Percentiles rank a stretch among this genome's conserved stretches.
These are phyloP conservation scores for Skeletonema marinoi DNA, from an alignment of 108 stramenopile species.

Conservation along the genomic window DNA sequence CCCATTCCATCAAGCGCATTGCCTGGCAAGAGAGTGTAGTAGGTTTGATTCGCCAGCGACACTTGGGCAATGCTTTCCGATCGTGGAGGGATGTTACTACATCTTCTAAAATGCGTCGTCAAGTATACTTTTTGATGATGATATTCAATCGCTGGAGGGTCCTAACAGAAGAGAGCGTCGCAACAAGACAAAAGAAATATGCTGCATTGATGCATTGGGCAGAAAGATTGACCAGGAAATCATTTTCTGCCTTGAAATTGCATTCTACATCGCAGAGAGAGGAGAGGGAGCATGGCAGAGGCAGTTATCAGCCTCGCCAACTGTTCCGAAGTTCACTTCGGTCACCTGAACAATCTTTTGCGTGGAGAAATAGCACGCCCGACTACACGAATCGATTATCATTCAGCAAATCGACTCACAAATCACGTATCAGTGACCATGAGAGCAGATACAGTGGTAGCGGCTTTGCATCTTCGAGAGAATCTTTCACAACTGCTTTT, in stretches of 20 bases:
- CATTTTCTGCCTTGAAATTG: conserved; percentile 16
- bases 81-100: conserved; percentile 25
- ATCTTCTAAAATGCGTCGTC: background rate
- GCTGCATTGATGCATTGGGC: conserved; percentile 41
- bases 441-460: background rate
- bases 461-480: background rate
- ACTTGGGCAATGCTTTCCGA: background rate
- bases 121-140: conserved; percentile 37
- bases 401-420: too few relatives aligned
- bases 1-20: background rate
- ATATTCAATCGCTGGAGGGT: conserved; percentile 37
- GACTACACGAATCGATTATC: background rate
- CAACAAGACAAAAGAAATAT: conserved; percentile 4
- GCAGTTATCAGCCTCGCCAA: background rate
- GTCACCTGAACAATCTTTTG: background rate
- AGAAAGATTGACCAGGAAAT: background rate
- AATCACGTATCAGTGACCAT: background rate
- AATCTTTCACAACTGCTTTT: background rate
- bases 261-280: background rate
- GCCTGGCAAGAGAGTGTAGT: background rate
- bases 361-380: background rate
- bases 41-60: background rate
- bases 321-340: background rate
- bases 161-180: conserved; percentile 21
- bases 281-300: conserved; percentile 8